phyloP scores from a whole-genome alignment of 257 asterid genomes.

The Dorcoceras hygrometricum region DNA sequence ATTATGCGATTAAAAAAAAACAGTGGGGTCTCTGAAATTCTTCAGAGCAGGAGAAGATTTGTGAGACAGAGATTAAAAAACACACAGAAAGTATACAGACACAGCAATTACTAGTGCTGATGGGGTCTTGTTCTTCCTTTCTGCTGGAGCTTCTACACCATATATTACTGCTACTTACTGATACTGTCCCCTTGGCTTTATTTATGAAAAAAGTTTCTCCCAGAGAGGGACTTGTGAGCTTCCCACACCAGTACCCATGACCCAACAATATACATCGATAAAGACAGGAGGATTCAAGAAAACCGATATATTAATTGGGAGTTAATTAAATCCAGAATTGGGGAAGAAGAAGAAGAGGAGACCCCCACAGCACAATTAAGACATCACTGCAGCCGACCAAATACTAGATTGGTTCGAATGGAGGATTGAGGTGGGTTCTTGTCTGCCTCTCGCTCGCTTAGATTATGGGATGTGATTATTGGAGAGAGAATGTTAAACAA shows the following conservation, averaged over 20 bases:
- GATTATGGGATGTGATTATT: slow-evolving; percentile 46
- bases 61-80: slow-evolving; percentile 2
- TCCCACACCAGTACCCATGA: slow-evolving; percentile 31
- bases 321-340: background rate
- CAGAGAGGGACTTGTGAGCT: slow-evolving; percentile 31
- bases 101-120: background rate
- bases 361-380: slow-evolving; percentile 24
- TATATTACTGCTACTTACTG: slow-evolving; percentile 25
- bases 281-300: slow-evolving; percentile 17
- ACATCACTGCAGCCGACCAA: slow-evolving; percentile 8
- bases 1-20: background rate
- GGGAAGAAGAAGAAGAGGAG: background rate
- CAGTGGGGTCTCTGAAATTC: slow-evolving; percentile 59
- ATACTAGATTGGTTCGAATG: background rate
- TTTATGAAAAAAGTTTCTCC: slow-evolving; percentile 29
- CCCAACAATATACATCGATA: slow-evolving; percentile 24
- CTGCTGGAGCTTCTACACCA: slow-evolving; percentile 27
- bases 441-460: slow-evolving; percentile 36
- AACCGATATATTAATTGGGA: background rate
- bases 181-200: slow-evolving; percentile 33
- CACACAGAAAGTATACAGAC: slow-evolving; percentile 4
- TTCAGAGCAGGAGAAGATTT: slow-evolving; percentile 38
- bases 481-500: slow-evolving; percentile 47
- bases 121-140: slow-evolving; percentile 17
- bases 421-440: slow-evolving; percentile 41